phyloP scores from a whole-genome alignment of 1,139 yeast genomes.

The Saccharomycopsis hybrid region DNA sequence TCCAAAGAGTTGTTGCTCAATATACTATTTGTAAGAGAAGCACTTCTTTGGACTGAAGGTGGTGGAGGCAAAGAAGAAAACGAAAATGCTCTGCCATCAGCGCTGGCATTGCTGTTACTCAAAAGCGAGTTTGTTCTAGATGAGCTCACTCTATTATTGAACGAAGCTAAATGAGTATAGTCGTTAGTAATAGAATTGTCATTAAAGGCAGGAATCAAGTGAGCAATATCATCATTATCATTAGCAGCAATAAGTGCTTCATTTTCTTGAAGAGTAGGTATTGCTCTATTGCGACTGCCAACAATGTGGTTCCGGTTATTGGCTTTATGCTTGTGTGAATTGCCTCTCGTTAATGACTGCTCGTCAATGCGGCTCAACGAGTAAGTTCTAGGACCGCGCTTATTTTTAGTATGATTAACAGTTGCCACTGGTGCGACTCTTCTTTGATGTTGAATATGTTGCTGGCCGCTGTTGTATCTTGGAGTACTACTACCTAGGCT shows the following conservation, averaged over 20 bases:
- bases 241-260: background rate
- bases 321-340: conserved; percentile 4
- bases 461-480: background rate
- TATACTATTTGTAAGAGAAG: conserved; percentile 11
- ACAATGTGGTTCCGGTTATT: background rate
- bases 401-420: background rate
- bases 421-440: background rate
- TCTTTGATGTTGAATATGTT: background rate
- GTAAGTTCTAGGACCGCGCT: background rate
- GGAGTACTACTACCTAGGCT: too few relatives aligned
- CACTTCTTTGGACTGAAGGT: conserved; percentile 1
- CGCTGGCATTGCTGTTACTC: background rate
- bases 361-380: conserved; percentile 10
- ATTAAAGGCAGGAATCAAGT: background rate
- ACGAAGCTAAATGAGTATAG: background rate
- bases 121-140: conserved; percentile 12
- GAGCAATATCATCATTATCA: background rate
- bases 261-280: background rate
- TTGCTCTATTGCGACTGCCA: background rate
- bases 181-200: background rate
- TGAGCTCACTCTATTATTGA: background rate
- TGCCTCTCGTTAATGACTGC: background rate
- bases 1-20: conserved; percentile 12
- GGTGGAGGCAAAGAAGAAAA: conserved; percentile 12
- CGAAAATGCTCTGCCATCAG: conserved; percentile 13